Evolutionary conservation across 139 green algal genomes (phyloP).

Genomic region (Haematococcus sp.): DNA sequence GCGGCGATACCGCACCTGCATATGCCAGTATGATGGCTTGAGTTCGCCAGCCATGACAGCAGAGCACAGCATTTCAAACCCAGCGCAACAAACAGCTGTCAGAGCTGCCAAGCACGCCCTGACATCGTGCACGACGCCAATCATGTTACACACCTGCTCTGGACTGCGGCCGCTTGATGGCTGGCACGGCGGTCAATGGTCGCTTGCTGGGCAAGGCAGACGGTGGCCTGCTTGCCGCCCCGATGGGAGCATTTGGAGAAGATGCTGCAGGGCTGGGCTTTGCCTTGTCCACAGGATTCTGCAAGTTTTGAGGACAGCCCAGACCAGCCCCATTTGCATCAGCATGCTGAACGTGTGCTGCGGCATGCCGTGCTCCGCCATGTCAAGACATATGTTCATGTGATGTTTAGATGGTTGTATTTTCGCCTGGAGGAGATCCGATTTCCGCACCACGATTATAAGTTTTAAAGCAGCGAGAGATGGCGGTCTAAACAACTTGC

Average conservation of each 20-base stretch:
- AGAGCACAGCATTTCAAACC: not conserved
- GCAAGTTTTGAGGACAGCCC: not conserved
- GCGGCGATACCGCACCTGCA: not conserved
- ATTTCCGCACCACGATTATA: too few species aligned
- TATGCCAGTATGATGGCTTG: not conserved
- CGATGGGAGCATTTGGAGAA: not conserved
- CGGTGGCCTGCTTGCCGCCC: not conserved
- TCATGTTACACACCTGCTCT: not conserved
- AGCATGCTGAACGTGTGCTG: too few species aligned
- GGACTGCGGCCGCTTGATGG: constrained; percentile 7
- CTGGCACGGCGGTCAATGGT: constrained; percentile 9
- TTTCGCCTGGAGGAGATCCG: too few species aligned
- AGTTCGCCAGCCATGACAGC: not conserved
- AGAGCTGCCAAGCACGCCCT: not conserved
- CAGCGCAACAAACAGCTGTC: too few species aligned
- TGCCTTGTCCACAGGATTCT: constrained; percentile 15
- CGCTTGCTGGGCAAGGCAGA: constrained; percentile 10
- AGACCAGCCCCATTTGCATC: too few species aligned
- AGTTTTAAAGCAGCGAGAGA: too few species aligned
- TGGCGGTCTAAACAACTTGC: too few species aligned
- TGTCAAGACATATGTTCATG: too few species aligned
- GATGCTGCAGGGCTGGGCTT: constrained; percentile 6
- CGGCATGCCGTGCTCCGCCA: too few species aligned
- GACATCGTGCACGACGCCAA: too few species aligned
- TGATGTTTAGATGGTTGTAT: too few species aligned